Evolutionary conservation across 2,329 filamentous ascomycete genomes (phyloP).

Genomic region (Exophiala aquamarina): DNA sequence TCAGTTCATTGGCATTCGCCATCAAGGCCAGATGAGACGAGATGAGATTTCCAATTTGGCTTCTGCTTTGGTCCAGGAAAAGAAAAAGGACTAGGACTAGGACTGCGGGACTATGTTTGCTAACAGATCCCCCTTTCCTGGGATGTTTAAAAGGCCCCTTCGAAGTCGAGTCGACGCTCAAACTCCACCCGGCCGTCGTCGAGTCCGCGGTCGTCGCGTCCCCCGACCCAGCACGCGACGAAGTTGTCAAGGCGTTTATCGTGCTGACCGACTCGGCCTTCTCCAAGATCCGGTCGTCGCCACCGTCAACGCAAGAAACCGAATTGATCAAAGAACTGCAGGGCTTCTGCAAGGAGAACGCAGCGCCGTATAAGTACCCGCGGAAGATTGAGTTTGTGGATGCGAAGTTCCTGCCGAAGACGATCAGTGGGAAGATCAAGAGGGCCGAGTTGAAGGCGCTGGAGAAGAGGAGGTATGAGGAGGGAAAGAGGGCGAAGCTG

Average conservation of each 20-base stretch:
- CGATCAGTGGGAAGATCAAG: conserved; percentile 39
- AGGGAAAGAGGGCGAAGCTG: conserved; percentile 15
- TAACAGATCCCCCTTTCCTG: neutral
- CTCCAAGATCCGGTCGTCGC: conserved; percentile 2
- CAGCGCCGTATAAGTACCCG: conserved; percentile 45
- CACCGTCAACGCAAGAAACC: conserved; percentile 19
- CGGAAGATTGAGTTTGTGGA: conserved; percentile 41
- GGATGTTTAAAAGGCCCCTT: conserved; percentile 43
- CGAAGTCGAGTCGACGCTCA: conserved; percentile 44
- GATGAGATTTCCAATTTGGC: too few relatives aligned
- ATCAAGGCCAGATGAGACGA: too few relatives aligned
- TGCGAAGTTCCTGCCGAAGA: conserved; percentile 39
- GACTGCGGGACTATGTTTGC: too few relatives aligned
- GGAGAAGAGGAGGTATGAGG: conserved; percentile 33
- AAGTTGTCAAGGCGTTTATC: conserved; percentile 44
- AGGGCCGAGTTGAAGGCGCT: conserved; percentile 38
- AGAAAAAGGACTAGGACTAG: too few relatives aligned
- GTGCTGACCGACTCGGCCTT: conserved; percentile 31
- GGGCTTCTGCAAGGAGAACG: conserved; percentile 41
- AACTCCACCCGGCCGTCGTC: conserved; percentile 39
- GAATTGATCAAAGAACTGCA: conserved; percentile 37
- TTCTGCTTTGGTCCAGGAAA: too few relatives aligned
- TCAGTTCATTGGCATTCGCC: too few relatives aligned
- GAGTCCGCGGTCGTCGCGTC: conserved; percentile 43
- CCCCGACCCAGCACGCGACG: conserved; percentile 37